phyloP scores from a whole-genome alignment of 2,329 filamentous ascomycete species.

The Juglanconis juglandina region DNA sequence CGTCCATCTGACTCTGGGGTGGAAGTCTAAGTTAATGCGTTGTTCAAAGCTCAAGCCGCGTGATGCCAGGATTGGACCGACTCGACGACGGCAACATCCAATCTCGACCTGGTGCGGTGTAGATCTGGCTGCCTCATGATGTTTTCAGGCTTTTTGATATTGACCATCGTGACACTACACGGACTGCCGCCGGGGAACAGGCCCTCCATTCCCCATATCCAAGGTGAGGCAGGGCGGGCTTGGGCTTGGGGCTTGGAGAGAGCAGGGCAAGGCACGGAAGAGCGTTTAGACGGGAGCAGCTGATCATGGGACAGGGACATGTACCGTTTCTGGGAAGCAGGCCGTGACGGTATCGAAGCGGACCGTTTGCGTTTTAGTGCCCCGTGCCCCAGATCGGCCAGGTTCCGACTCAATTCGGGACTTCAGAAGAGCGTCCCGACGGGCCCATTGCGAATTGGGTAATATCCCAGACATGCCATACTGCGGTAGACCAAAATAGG shows the following conservation, averaged over 20 bases:
- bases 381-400: background rate
- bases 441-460: background rate
- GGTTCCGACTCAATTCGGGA: background rate
- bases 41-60: background rate
- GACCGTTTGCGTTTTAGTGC: background rate
- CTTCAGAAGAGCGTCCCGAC: background rate
- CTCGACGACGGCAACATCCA: background rate
- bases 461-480: background rate
- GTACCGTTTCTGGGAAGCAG: too few species aligned
- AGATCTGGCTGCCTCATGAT: background rate
- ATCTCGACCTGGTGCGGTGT: background rate
- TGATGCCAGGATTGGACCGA: background rate
- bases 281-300: background rate
- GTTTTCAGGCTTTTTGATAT: background rate
- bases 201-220: slow-evolving; percentile 2
- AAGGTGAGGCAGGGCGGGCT: slow-evolving; percentile 6
- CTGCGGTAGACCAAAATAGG: slow-evolving; percentile 6
- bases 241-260: background rate
- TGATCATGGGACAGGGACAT: background rate
- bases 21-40: slow-evolving; percentile 8
- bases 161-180: slow-evolving; percentile 18
- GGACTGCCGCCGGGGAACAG: slow-evolving; percentile 15
- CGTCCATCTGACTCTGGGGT: slow-evolving; percentile 14
- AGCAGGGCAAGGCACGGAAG: background rate
- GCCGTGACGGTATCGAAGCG: background rate